phyloP scores from a whole-genome alignment of 129 eudicot genomes.

The Ambrosia trifida region DNA sequence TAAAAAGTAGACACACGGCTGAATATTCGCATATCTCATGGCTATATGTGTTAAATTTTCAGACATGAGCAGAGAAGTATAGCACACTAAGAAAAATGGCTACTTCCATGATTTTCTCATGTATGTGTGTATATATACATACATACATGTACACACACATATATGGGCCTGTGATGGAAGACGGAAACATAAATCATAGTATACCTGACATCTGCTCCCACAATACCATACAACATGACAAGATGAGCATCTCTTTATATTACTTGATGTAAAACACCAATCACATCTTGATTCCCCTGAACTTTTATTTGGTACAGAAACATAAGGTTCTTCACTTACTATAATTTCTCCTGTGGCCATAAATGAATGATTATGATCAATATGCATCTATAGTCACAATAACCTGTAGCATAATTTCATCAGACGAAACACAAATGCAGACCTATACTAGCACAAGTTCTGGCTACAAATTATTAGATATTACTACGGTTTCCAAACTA shows the following conservation, averaged over 20 bases:
- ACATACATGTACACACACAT: neutral
- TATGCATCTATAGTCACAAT: neutral
- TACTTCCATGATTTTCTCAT: neutral
- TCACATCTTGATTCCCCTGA: conserved; percentile 60
- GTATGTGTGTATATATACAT: neutral
- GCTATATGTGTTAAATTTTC: neutral
- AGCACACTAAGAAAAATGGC: neutral
- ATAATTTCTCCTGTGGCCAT: conserved; percentile 65
- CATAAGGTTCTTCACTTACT: conserved; percentile 74
- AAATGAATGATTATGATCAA: conserved; percentile 6
- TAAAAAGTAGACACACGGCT: neutral
- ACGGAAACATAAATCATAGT: neutral
- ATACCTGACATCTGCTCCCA: conserved; percentile 86
- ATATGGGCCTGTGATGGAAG: neutral
- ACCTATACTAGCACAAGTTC: neutral
- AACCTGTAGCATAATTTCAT: neutral
- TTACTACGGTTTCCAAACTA: conserved; percentile 7
- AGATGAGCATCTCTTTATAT: conserved; percentile 80
- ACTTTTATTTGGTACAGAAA: conserved; percentile 72
- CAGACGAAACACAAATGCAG: conserved; percentile 10
- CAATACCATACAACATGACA: conserved; percentile 90
- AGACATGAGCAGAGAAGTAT: neutral
- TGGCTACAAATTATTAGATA: conserved; percentile 1
- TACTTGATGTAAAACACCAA: conserved; percentile 63
- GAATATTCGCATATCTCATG: neutral